These are phyloP conservation scores for Soucietia sequanensis DNA, from an alignment of 805 yeast genomes.

Conservation along the genomic window DNA sequence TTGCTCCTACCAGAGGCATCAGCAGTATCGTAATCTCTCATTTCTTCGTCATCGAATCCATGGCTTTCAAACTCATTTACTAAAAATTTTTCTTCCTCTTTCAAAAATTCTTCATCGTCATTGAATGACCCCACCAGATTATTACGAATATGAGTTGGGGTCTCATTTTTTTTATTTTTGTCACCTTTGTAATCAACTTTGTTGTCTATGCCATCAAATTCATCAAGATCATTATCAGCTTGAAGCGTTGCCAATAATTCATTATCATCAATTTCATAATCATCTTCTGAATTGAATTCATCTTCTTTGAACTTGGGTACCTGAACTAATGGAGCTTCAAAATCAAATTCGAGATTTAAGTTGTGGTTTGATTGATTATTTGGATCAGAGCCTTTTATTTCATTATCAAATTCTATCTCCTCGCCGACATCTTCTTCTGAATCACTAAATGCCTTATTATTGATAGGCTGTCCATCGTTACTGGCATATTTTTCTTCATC, in stretches of 20 bases:
- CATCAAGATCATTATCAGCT: constrained; percentile 46
- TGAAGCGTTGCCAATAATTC: constrained; percentile 46
- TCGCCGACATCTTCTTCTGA: constrained; percentile 17
- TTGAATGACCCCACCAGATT: constrained; percentile 32
- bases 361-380: no score
- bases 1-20: no score
- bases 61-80: constrained; percentile 46
- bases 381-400: constrained; percentile 7
- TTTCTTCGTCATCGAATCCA: constrained; percentile 44
- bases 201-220: no score
- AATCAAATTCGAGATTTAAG: constrained; percentile 26
- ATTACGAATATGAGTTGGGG: constrained; percentile 14
- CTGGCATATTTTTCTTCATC: constrained; percentile 6
- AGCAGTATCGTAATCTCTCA: constrained; percentile 13
- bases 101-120: constrained; percentile 36
- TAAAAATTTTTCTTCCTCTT: constrained; percentile 44
- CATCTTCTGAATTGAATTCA: constrained; percentile 58
- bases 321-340: constrained; percentile 35
- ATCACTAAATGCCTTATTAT: constrained; percentile 2
- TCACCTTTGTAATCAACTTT: constrained; percentile 6
- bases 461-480: no score
- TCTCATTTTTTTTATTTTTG: constrained; percentile 6
- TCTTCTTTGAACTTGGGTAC: constrained; percentile 54
- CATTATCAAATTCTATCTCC: constrained; percentile 9
- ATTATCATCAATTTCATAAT: constrained; percentile 56